phyloP scores from a whole-genome alignment of 129 eudicot genomes.

The Escallonia herrerae region DNA sequence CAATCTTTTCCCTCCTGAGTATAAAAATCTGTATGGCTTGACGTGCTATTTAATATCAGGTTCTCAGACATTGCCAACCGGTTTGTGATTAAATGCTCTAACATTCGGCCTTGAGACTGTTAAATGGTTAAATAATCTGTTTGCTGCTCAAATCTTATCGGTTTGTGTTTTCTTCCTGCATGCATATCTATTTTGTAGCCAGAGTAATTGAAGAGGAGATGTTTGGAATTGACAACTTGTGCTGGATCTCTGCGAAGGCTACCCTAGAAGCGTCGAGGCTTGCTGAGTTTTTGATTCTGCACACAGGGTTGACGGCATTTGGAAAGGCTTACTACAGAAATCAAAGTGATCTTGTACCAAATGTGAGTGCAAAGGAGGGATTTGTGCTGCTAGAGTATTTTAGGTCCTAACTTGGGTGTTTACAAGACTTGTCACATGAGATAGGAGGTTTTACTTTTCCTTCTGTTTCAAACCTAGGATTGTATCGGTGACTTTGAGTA shows the following conservation, averaged over 20 bases:
- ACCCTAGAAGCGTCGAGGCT: conserved; percentile 71
- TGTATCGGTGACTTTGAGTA: not conserved
- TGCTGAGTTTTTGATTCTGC: conserved; percentile 66
- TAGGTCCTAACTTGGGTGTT: too few species aligned
- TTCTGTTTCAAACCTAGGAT: too few species aligned
- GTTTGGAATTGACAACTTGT: conserved; percentile 84
- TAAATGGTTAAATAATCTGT: too few species aligned
- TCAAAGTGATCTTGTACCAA: conserved; percentile 71
- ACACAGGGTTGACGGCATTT: conserved; percentile 86
- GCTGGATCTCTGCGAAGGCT: conserved; percentile 89
- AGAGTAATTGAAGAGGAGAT: conserved; percentile 96
- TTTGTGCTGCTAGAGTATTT: not conserved
- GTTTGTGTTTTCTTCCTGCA: not conserved
- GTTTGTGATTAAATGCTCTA: too few species aligned
- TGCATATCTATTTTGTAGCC: conserved; percentile 35
- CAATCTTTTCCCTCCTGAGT: too few species aligned
- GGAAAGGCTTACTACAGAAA: conserved; percentile 78
- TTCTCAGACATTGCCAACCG: too few species aligned
- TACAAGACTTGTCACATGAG: too few species aligned
- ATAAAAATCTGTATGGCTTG: too few species aligned
- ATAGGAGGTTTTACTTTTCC: too few species aligned
- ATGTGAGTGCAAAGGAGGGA: conserved; percentile 35
- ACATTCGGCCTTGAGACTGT: too few species aligned
- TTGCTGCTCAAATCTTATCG: too few species aligned
- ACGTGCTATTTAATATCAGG: too few species aligned